These are phyloP conservation scores for Brassica rapa DNA, from an alignment of 345 rosid genomes.

Conservation along the genomic window DNA sequence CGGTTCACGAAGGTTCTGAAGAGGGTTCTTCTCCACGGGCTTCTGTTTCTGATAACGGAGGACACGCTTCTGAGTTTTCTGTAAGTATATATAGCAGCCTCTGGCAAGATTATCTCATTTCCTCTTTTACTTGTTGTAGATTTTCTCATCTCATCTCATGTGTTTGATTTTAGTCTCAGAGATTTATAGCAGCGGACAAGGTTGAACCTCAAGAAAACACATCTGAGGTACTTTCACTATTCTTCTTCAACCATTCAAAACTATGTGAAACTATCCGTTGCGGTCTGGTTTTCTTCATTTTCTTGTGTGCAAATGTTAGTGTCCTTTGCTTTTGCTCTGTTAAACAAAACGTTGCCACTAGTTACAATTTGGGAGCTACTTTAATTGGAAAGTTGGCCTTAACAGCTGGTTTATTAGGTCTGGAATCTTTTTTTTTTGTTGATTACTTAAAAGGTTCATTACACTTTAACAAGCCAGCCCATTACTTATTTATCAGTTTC, in stretches of 20 bases:
- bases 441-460: constrained; percentile 26
- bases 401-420: constrained; percentile 10
- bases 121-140: neutral
- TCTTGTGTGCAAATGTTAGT: neutral
- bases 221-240: constrained; percentile 45
- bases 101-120: neutral
- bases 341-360: neutral
- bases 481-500: constrained; percentile 6
- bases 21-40: constrained; percentile 77
- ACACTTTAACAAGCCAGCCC: constrained; percentile 10
- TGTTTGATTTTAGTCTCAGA: constrained; percentile 31
- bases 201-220: constrained; percentile 49
- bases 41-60: constrained; percentile 62
- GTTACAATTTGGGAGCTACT: neutral
- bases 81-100: constrained; percentile 45
- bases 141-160: neutral
- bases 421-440: constrained; percentile 25
- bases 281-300: neutral
- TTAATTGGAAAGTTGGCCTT: constrained; percentile 18
- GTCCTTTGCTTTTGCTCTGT: neutral
- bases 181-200: constrained; percentile 22
- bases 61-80: constrained; percentile 50
- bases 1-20: constrained; percentile 86
- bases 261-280: neutral
- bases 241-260: neutral